A percentile compares a stretch with the other conserved stretches of the same genome.
These are phyloP conservation scores for Neonectria coccinea DNA, from an alignment of 2,329 filamentous ascomycete species.

Conservation along the genomic window DNA sequence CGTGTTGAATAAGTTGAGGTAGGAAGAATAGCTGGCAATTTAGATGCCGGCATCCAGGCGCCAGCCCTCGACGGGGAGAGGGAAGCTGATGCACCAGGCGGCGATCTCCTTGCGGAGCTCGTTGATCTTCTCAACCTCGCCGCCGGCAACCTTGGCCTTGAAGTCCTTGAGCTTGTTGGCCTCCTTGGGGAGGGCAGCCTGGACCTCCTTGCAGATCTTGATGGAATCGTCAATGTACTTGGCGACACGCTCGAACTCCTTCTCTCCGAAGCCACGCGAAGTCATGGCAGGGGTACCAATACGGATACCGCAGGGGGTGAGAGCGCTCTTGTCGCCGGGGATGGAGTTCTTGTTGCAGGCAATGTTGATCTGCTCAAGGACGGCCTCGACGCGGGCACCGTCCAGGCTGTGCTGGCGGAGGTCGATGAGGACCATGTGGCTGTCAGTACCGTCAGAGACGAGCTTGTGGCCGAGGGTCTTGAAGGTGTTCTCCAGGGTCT, in stretches of 20 bases:
- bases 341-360: constrained; percentile 99
- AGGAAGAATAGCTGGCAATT: constrained; percentile 35
- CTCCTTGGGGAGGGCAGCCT: constrained; percentile 88
- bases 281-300: constrained; percentile 99
- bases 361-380: constrained; percentile 98
- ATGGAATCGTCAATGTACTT: constrained; percentile 89
- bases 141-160: constrained; percentile 88
- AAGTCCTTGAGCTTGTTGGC: constrained; percentile 99
- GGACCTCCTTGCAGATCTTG: constrained; percentile 90
- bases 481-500: constrained; percentile 86
- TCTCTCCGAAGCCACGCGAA: constrained; percentile 89
- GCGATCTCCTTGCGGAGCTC: constrained; percentile 90
- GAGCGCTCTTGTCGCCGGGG: constrained; percentile 95
- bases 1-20: constrained; percentile 30
- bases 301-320: constrained; percentile 93
- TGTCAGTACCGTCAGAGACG: constrained; percentile 95
- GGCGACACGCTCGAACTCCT: constrained; percentile 92
- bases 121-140: constrained; percentile 84
- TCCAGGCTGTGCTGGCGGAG: constrained; percentile 89
- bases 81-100: constrained; percentile 88
- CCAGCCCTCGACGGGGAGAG: constrained; percentile 86
- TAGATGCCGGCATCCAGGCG: constrained; percentile 70
- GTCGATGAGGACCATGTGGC: constrained; percentile 96
- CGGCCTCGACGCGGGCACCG: constrained; percentile 93
- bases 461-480: constrained; percentile 93